Conservation (phyloP, 2,329 filamentous ascomycete species). For the Madurella fahalii region DNA sequence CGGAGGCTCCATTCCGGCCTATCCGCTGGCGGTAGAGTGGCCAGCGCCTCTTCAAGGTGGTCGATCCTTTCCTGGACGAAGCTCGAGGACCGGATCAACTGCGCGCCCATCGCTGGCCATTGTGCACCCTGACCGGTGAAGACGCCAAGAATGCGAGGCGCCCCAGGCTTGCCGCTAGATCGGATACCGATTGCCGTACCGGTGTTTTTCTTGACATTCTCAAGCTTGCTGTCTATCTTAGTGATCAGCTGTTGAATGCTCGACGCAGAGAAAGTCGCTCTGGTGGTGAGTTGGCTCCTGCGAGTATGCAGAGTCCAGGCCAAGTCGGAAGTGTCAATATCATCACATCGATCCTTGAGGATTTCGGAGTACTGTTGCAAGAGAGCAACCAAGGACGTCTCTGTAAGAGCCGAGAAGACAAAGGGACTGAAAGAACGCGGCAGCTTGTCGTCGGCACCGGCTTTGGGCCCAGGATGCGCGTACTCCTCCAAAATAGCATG, state of each 20-base stretch:
- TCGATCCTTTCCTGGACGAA: constrained; percentile 10
- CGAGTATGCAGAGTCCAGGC: too few species aligned
- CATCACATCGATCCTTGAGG: not conserved
- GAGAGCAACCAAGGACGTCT: not conserved
- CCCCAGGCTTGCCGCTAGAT: not conserved
- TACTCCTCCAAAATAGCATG: constrained; percentile 24
- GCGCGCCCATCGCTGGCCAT: constrained; percentile 29
- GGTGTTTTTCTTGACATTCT: not conserved
- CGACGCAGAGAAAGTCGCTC: too few species aligned
- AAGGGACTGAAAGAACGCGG: not conserved
- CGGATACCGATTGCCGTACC: not conserved
- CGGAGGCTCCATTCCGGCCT: constrained; percentile 11
- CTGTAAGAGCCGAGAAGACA: not conserved
- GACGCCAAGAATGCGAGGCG: constrained; percentile 14
- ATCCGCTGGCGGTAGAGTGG: not conserved
- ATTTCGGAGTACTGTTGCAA: not conserved
- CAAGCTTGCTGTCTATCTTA: too few species aligned
- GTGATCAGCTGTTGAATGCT: too few species aligned
- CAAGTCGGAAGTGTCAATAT: not conserved
- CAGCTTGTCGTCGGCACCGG: not conserved
- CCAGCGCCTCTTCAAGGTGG: constrained; percentile 2
- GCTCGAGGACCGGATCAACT: constrained; percentile 22
- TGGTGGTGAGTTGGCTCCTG: too few species aligned
- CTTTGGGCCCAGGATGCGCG: not conserved
- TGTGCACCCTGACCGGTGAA: constrained; percentile 34